These are phyloP conservation scores for Forsythia suspensa DNA, from an alignment of 257 asterid species.

Conservation along the genomic window DNA sequence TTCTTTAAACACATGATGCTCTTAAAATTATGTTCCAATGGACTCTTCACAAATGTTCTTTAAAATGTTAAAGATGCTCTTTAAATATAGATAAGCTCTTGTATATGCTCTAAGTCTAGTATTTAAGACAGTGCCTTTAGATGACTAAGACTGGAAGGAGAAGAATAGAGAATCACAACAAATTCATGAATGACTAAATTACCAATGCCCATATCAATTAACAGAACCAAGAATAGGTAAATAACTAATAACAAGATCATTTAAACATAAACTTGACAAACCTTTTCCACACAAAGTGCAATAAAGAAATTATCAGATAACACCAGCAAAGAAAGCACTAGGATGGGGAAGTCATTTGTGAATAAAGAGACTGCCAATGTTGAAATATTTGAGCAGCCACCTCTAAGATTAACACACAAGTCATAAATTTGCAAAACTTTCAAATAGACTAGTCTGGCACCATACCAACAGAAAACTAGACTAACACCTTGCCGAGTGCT, in stretches of 20 bases:
- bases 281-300: neutral
- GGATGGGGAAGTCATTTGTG: neutral
- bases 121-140: neutral
- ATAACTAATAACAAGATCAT: neutral
- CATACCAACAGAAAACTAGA: neutral
- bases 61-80: no score
- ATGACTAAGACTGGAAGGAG: neutral
- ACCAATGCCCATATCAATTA: neutral
- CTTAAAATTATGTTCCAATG: no score
- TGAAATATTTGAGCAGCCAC: neutral
- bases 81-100: no score
- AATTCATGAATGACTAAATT: neutral
- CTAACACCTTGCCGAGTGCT: neutral
- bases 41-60: no score
- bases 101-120: neutral
- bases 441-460: conserved; percentile 9
- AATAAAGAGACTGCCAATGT: neutral
- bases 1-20: no score
- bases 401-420: conserved; percentile 6
- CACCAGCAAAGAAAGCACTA: neutral
- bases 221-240: neutral
- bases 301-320: neutral
- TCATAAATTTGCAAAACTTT: conserved; percentile 6
- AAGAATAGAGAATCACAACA: neutral
- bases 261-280: neutral